These are phyloP conservation scores for Erysimum cheiri DNA, from an alignment of 441 rosid genomes.

Conservation along the genomic window DNA sequence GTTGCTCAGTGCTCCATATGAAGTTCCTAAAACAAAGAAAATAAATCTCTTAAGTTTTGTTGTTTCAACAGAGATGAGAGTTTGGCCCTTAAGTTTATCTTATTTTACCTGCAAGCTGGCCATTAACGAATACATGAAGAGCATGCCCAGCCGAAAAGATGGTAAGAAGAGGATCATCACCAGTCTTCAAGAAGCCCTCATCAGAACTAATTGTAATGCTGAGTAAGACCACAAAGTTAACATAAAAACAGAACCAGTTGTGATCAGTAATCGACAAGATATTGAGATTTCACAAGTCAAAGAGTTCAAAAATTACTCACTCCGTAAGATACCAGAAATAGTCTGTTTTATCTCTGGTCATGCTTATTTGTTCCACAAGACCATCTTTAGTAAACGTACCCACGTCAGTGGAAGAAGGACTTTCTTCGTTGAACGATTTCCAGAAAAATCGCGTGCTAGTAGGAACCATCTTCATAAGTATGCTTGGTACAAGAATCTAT, in stretches of 20 bases:
- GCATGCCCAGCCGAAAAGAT: constrained; percentile 72
- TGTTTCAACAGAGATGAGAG: background rate
- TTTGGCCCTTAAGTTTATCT: constrained; percentile 1
- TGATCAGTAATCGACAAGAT: constrained; percentile 9
- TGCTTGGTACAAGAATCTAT: constrained; percentile 54
- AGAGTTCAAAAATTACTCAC: constrained; percentile 39
- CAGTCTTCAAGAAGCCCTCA: constrained; percentile 59
- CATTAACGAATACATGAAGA: constrained; percentile 62
- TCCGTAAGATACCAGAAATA: constrained; percentile 76
- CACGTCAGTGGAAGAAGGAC: constrained; percentile 48
- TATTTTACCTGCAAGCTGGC: constrained; percentile 56
- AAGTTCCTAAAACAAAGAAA: constrained; percentile 48
- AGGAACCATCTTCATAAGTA: constrained; percentile 54
- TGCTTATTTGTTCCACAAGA: constrained; percentile 58
- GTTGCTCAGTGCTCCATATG: constrained; percentile 49
- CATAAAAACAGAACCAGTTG: background rate
- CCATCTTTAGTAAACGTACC: constrained; percentile 50
- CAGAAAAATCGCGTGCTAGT: constrained; percentile 45
- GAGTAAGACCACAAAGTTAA: constrained; percentile 36
- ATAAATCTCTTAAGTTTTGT: background rate
- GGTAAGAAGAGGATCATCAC: constrained; percentile 60
- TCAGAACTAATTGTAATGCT: constrained; percentile 56
- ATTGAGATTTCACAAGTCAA: background rate
- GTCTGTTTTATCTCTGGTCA: constrained; percentile 62
- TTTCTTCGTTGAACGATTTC: constrained; percentile 61